Percentiles rank a stretch among this genome's conserved stretches.
These are phyloP conservation scores for sunflower (Helianthus annuus) DNA, from an alignment of 129 eudicot species.

Conservation along the genomic window DNA sequence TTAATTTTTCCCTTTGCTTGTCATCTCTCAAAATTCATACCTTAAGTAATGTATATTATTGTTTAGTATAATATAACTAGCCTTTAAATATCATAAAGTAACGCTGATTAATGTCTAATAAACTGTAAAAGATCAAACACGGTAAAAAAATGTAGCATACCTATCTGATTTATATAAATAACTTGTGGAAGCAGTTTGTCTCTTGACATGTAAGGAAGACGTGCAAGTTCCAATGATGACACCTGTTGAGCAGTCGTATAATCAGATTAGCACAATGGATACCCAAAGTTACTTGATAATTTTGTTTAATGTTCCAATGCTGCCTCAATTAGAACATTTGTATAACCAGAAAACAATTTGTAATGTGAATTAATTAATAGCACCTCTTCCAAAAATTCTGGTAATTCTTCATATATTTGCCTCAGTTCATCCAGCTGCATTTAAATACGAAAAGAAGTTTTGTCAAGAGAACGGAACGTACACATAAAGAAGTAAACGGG, in stretches of 20 bases:
- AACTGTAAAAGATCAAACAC: neutral
- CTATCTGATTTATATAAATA: constrained; percentile 88
- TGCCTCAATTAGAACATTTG: constrained; percentile 48
- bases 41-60: neutral
- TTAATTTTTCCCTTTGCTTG: neutral
- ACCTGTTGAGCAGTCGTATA: constrained; percentile 51
- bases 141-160: constrained; percentile 32
- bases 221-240: constrained; percentile 74
- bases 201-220: constrained; percentile 65
- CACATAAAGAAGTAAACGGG: constrained; percentile 11
- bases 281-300: constrained; percentile 4
- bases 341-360: constrained; percentile 5
- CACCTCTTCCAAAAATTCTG: constrained; percentile 95
- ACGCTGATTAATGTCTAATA: too few species aligned
- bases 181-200: constrained; percentile 59
- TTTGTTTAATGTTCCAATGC: constrained; percentile 44
- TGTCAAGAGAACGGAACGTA: constrained; percentile 19
- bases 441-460: constrained; percentile 14
- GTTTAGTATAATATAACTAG: neutral
- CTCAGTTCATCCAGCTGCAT: constrained; percentile 95
- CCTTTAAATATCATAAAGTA: neutral
- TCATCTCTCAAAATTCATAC: neutral
- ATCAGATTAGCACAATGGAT: constrained; percentile 17
- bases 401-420: constrained; percentile 95
- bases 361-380: constrained; percentile 18